Evolutionary conservation across 2,329 filamentous ascomycete species (phyloP), one percentile per base, ranked within the genome.

Genomic region (Alternaria alternata): DNA sequence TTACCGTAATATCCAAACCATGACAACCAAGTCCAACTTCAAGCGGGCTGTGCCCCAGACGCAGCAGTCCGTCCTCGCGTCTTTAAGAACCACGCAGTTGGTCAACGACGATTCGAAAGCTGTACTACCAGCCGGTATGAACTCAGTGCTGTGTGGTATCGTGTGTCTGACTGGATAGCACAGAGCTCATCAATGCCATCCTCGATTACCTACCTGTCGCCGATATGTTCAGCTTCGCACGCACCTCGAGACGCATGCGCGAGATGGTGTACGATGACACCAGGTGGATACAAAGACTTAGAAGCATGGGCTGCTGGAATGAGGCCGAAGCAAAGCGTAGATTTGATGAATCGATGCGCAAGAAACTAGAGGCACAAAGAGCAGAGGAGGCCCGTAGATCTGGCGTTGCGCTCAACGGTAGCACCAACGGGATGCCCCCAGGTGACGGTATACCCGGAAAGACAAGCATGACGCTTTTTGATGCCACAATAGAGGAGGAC

Each of bases 241-340:
- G 90, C 64, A 89, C 91, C 24, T 97, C 93, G 59, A 91, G 88
- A 74, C 91, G 92, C 62, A 88, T 98, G 85, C 90, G 91, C 75
- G 95, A 99, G 80, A 99, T 99, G 94, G 94, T 97, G 3, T 99
- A 98, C 80, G 95, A 99, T 78, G 95, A 99, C 78, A 92, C 93
- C 51, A 87, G 94, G 81, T 99, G 95, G 95, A 91, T 98, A 39
- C 88, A 92, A 65, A 87, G 92, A 64, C 80, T 99, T 55, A 91
- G 91, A 75, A 89, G 86, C 59, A 97, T 99, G 89, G 92, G 90
- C 2, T 91, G 91, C 67, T 99, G 95, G 95, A 90, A 96, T 73
- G 95, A 99, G 75, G 79, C 83, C 4, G 94, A 97, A 75, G 95
- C 95, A 5, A 86, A 94, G 62, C 88, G 87, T 68, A 83, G 91